A percentile compares a stretch with the other conserved stretches of the same genome.
Evolutionary conservation across 2,329 filamentous ascomycete genomes (phyloP).

Genomic region (Penicillium sp.): DNA sequence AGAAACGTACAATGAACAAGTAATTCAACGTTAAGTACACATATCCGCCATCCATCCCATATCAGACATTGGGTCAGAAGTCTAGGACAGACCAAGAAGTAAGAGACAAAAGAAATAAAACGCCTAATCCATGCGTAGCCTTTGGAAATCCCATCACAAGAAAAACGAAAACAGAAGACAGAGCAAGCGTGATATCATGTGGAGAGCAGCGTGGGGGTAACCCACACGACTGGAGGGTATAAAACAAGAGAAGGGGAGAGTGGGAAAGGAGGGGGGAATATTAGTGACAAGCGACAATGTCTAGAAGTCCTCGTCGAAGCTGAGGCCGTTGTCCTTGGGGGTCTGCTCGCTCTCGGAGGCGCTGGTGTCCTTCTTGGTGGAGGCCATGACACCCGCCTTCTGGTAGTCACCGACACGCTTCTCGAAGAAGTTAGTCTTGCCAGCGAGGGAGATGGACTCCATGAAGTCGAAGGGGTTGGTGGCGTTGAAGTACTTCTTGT

Average conservation of each 20-base stretch:
- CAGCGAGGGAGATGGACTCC: conserved; percentile 98
- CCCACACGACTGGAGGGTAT: conserved; percentile 23
- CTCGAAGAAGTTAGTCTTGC: conserved; percentile 99
- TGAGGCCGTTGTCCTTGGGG: conserved; percentile 69
- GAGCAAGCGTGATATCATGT: conserved; percentile 31
- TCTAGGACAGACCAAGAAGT: conserved; percentile 18
- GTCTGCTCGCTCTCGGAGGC: conserved; percentile 49
- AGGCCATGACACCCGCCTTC: conserved; percentile 98
- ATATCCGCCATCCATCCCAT: conserved; percentile 25
- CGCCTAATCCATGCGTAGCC: conserved; percentile 40
- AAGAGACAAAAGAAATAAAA: conserved; percentile 20
- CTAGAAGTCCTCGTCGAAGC: conserved; percentile 97
- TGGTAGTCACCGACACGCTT: conserved; percentile 99
- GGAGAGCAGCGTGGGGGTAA: conserved; percentile 22
- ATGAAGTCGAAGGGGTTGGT: conserved; percentile 99
- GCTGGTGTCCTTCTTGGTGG: conserved; percentile 70
- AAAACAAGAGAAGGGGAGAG: conserved; percentile 22
- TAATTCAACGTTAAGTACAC: conserved; percentile 28
- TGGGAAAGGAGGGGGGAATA: conserved; percentile 3
- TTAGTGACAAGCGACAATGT: conserved; percentile 27
- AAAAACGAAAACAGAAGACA: conserved; percentile 21
- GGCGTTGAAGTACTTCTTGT: conserved; percentile 88
- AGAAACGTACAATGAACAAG: conserved; percentile 16
- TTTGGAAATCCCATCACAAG: conserved; percentile 34
- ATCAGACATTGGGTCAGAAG: conserved; percentile 19